Evolutionary conservation across 2,329 filamentous ascomycete species (phyloP), one percentile per base, ranked within the genome.

Genomic region (Penicillium italicum): DNA sequence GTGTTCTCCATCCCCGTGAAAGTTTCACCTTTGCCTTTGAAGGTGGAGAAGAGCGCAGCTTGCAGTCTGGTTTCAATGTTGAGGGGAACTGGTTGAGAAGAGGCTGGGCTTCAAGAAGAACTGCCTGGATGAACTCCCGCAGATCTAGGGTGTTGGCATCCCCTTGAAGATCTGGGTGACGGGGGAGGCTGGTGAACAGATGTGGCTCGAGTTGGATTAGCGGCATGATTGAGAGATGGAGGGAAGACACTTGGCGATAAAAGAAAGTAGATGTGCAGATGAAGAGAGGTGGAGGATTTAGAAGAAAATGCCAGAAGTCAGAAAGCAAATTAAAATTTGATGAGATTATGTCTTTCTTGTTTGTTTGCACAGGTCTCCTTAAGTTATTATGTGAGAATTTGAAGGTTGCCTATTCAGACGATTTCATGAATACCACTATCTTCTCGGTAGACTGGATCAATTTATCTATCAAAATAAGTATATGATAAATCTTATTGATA

Each of bases 21-120:
- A 75, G 61, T 24, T 68, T 59, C 34, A 75, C 66, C 33, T 65
- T 63, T 20, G 71, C 66, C 14, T 52, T 58, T 16, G 72, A 64
- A 1, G 72, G 70, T 3, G 63, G 48, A 3, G 72, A 71, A 7
- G 57, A 40, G 40, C 66, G 69, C 7, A 50, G 60, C 58, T 69
- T 72, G 24, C 55, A 56, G 30, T 72, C 58, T 20, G 50, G 26
- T 12, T 59, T 62, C 57, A 73, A 69, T 28, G 60, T 65, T 7
- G 63, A 50, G 0, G 66, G 68, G 52, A 72, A 62, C 16, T 68
- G 65, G 26, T 57, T 46, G 45, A 72, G 58, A 46, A 72, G 62
- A 24, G 60, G 54, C 12, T 67, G 52, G 36, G 70, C 65, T 64
- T 73, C 68, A 38, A 59, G 55, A 14, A 74, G 63, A 14, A 62